Evolutionary conservation across 73 alveolate genomes (phyloP).

Genomic region (Stentor coeruleus): DNA sequence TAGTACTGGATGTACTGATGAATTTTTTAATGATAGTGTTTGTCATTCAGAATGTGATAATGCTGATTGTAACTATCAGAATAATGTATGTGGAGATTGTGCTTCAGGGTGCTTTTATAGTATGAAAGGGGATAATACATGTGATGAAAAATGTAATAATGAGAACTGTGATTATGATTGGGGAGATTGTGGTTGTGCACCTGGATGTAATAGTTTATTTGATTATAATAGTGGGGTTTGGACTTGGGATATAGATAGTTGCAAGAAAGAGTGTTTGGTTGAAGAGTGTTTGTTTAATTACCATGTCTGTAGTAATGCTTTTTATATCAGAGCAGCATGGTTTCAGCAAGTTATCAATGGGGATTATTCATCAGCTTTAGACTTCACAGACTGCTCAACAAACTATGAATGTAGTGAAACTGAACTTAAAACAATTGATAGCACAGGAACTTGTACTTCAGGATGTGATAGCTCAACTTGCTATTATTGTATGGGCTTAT

Average conservation of each 20-base stretch:
- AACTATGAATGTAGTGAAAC: background rate
- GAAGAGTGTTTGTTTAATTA: background rate
- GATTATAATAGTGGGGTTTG: background rate
- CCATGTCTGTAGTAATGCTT: background rate
- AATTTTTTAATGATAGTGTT: background rate
- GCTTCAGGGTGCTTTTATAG: constrained; percentile 17
- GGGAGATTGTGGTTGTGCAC: constrained; percentile 26
- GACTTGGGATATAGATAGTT: background rate
- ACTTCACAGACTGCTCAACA: background rate
- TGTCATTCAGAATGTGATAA: background rate
- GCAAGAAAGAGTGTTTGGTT: background rate
- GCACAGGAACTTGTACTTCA: background rate
- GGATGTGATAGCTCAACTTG: background rate
- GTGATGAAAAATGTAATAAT: background rate
- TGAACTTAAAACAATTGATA: background rate
- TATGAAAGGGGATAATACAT: background rate
- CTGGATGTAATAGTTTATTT: background rate
- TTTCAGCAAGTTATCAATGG: background rate
- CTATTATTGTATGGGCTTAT: background rate
- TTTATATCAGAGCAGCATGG: background rate
- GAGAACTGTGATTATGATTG: constrained; percentile 5
- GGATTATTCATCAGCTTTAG: background rate
- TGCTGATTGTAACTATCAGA: background rate
- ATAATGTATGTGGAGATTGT: background rate
- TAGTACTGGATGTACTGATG: constrained; percentile 14